Base-by-base conservation (phyloP, 768 basidiomycete species). In the Punctularia strigosozonata region DNA sequence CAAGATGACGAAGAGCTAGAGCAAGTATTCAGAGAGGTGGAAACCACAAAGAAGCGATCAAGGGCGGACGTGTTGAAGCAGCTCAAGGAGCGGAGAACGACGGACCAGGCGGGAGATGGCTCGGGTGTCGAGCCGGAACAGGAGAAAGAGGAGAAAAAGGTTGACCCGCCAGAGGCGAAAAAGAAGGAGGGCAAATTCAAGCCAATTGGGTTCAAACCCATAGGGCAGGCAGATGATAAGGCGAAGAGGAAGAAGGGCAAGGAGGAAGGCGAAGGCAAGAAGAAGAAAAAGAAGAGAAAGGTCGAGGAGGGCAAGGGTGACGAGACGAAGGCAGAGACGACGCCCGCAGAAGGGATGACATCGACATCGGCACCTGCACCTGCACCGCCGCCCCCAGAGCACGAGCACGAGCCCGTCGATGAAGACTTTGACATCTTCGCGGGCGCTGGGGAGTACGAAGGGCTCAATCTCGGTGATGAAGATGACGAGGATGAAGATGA, bases 351-450 rank as follows among this genome's bases (percentile, higher is more conserved):
- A 17, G 18, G 10, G 4, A n/a, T 31, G 15, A 35, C 40, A 5
- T 31, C 42, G 12, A 38, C 48, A 37, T 10, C 48, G n/a, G 22
- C 50, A 6, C 43, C 45, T 5, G 43, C 51, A 4, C 47, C 54
- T 7, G 19, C 30, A 14, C 40, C 39, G 17, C 40, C 33, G 12
- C 38, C 46, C 32, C 45, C 54, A 6, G 50, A 49, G 41, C 53
- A 58, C 1, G 61, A 66, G 38, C 55, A 61, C 4, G 63, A 64
- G 41, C 57, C 63, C 5, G 44, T 64, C 3, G 76, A 75, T n/a
- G 76, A 75, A 15, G 76, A 87, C 38, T 71, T 87, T 30, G 84
- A 94, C 52, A 92, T 95, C 31, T 95, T 95, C 54, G 83, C 76
- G 2, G 90, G 64, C 38, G 85, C 75, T 4, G 89, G 80, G 6